These are phyloP conservation scores for Yamadazyma trypodendri DNA, from an alignment of 1,139 yeast genomes.

Conservation along the genomic window DNA sequence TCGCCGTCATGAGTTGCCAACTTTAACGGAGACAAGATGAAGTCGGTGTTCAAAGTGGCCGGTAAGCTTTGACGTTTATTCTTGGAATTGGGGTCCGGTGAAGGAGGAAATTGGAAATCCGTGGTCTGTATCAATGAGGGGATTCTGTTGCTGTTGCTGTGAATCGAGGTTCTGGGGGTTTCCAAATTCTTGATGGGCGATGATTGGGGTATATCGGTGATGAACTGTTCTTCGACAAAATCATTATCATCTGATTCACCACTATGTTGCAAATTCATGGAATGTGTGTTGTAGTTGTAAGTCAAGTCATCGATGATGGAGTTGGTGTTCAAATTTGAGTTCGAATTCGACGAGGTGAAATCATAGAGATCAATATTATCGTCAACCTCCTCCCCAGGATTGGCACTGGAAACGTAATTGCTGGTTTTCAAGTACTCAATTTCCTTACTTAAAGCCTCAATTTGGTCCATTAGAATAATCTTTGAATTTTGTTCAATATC, in stretches of 20 bases:
- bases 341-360: slow-evolving; percentile 4
- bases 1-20: slow-evolving; percentile 21
- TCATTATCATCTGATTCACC: slow-evolving; percentile 15
- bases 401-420: slow-evolving; percentile 10
- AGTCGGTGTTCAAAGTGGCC: slow-evolving; percentile 30
- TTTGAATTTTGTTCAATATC: slow-evolving; percentile 52
- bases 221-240: neutral
- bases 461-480: slow-evolving; percentile 52
- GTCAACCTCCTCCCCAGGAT: slow-evolving; percentile 1
- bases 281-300: slow-evolving; percentile 16
- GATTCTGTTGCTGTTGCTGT: slow-evolving; percentile 9
- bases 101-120: slow-evolving; percentile 30
- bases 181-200: slow-evolving; percentile 15
- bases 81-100: slow-evolving; percentile 33
- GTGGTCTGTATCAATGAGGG: slow-evolving; percentile 17
- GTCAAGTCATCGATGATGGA: slow-evolving; percentile 18
- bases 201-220: slow-evolving; percentile 15
- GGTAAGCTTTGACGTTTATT: slow-evolving; percentile 38
- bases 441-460: slow-evolving; percentile 48
- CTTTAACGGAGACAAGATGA: slow-evolving; percentile 46
- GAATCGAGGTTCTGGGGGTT: slow-evolving; percentile 10
- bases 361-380: slow-evolving; percentile 8
- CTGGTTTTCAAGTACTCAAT: slow-evolving; percentile 25
- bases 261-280: slow-evolving; percentile 26
- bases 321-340: slow-evolving; percentile 2